Percentiles rank a stretch among this genome's conserved stretches.
Conservation (phyloP, 176 grass and related monocot genomes). For the Zizania latifolia region DNA sequence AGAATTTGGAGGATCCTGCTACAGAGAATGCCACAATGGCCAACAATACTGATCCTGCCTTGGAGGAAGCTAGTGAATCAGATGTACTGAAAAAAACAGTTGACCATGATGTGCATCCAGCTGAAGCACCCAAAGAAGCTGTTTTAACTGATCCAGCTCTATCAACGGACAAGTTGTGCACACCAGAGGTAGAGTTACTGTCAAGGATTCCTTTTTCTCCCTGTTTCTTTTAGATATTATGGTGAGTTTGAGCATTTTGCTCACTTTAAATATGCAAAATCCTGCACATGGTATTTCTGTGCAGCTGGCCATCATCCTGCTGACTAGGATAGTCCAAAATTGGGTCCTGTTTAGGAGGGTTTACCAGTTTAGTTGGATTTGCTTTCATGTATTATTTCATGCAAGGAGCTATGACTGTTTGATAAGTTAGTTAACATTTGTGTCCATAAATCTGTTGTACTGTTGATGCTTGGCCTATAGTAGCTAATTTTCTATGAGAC, state of each 20-base stretch:
- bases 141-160: background rate
- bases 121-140: constrained; percentile 21
- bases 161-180: background rate
- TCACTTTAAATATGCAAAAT: constrained; percentile 11
- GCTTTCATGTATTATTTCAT: background rate
- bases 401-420: too few species aligned
- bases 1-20: constrained; percentile 42
- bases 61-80: constrained; percentile 32
- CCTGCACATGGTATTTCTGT: constrained; percentile 7
- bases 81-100: constrained; percentile 4
- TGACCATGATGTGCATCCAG: constrained; percentile 2
- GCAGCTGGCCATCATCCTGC: background rate
- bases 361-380: background rate
- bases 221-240: background rate
- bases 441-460: background rate
- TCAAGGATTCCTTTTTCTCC: background rate
- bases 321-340: background rate
- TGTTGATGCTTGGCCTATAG: background rate
- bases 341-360: background rate
- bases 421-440: background rate
- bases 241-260: constrained; percentile 6
- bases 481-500: background rate
- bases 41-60: constrained; percentile 13
- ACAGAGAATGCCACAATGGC: constrained; percentile 2
- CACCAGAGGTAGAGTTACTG: constrained; percentile 28